Percentiles rank a stretch among this genome's conserved stretches.
These are phyloP conservation scores for Citrus sinensis DNA, from an alignment of 345 rosid genomes.

Conservation along the genomic window DVS_A1.0 CM039169.1:3364501-3365000, in stretches of 20 bases:
- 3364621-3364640: neutral
- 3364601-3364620: slow-evolving; percentile 31
- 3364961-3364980: no score
- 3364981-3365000: no score
- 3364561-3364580: slow-evolving; percentile 55
- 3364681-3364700: slow-evolving; percentile 2
- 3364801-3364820: neutral
- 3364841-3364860: no score
- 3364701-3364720: neutral
- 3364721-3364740: neutral
- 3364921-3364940: no score
- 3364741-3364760: slow-evolving; percentile 3
- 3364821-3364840: neutral
- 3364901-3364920: no score
- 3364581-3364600: slow-evolving; percentile 25
- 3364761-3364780: neutral
- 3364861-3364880: no score
- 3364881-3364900: no score
- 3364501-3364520: slow-evolving; percentile 64
- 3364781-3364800: neutral
- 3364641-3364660: neutral
- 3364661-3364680: neutral
- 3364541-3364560: slow-evolving; percentile 90
- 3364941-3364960: no score
- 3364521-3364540: slow-evolving; percentile 68